Conservation (phyloP, 2,329 filamentous ascomycete species). For the Paraphaeosphaeria minitans region DNA sequence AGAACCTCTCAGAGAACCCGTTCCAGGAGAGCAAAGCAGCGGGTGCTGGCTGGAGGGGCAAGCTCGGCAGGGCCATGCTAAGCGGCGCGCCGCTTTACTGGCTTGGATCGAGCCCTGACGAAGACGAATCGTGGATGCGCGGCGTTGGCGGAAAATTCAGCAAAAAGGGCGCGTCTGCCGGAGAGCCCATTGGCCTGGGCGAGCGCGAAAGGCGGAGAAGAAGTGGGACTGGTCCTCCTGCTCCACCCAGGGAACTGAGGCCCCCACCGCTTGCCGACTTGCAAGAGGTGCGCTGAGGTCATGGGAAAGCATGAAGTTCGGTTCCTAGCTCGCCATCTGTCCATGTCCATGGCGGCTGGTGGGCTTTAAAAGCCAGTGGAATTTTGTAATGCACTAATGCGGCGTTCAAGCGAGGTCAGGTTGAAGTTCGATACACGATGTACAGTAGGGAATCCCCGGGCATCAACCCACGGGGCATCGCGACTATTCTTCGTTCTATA, state of each 20-base stretch:
- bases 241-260: conserved; percentile 35
- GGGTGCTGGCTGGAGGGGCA: conserved; percentile 79
- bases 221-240: conserved; percentile 64
- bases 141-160: conserved; percentile 64
- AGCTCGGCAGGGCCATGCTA: conserved; percentile 79
- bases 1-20: conserved; percentile 65
- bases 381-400: background rate
- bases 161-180: conserved; percentile 51
- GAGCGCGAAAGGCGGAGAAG: conserved; percentile 66
- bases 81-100: conserved; percentile 77
- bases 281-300: conserved; percentile 23
- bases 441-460: background rate
- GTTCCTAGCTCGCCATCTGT: background rate
- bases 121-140: conserved; percentile 70
- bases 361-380: background rate
- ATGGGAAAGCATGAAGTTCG: background rate
- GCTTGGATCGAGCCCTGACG: conserved; percentile 66
- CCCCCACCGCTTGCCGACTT: conserved; percentile 19
- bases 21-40: conserved; percentile 74
- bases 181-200: conserved; percentile 52
- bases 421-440: background rate
- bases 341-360: background rate
- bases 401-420: conserved; percentile 5
- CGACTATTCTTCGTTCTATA: conserved; percentile 10
- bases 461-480: background rate